Evolutionary conservation across 352 stramenopile genomes (phyloP).

Genomic region (Phytophthora pluvialis): DNA sequence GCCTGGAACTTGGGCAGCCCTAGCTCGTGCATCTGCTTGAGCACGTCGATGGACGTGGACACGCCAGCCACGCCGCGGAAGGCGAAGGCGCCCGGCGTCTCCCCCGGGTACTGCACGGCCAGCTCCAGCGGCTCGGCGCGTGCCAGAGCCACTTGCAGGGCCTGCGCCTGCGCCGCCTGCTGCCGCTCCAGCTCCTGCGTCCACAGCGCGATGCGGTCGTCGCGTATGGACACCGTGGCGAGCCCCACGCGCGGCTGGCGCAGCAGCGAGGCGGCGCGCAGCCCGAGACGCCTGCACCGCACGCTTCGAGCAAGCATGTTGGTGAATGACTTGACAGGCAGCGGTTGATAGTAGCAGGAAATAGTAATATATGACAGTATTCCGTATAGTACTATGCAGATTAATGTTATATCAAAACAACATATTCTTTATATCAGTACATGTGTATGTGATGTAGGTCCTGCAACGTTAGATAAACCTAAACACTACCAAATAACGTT

Average conservation of each 20-base stretch:
- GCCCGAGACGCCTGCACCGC: slow-evolving; percentile 24
- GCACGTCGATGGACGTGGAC: slow-evolving; percentile 65
- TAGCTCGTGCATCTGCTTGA: slow-evolving; percentile 60
- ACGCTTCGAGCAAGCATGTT: slow-evolving; percentile 25
- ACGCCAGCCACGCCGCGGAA: slow-evolving; percentile 54
- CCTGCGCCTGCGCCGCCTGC: slow-evolving; percentile 27
- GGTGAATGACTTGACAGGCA: not conserved
- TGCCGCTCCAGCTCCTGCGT: slow-evolving; percentile 61
- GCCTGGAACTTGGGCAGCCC: slow-evolving; percentile 67
- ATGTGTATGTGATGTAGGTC: too few species aligned
- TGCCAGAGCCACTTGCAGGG: slow-evolving; percentile 6
- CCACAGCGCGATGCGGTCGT: slow-evolving; percentile 60
- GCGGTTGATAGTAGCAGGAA: too few species aligned
- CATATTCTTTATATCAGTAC: too few species aligned
- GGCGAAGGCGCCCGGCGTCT: slow-evolving; percentile 32
- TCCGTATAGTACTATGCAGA: too few species aligned
- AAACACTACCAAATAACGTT: not conserved
- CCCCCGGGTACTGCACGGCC: slow-evolving; percentile 39
- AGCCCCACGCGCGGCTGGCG: slow-evolving; percentile 24
- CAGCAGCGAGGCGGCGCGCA: slow-evolving; percentile 5
- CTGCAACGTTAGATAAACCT: not conserved
- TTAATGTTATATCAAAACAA: too few species aligned
- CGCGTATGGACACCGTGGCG: slow-evolving; percentile 45
- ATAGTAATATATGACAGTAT: too few species aligned
- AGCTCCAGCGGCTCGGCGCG: slow-evolving; percentile 52